Base-by-base conservation (phyloP, 2,329 filamentous ascomycete genomes). In the Calonectria pauciramosa region DNA sequence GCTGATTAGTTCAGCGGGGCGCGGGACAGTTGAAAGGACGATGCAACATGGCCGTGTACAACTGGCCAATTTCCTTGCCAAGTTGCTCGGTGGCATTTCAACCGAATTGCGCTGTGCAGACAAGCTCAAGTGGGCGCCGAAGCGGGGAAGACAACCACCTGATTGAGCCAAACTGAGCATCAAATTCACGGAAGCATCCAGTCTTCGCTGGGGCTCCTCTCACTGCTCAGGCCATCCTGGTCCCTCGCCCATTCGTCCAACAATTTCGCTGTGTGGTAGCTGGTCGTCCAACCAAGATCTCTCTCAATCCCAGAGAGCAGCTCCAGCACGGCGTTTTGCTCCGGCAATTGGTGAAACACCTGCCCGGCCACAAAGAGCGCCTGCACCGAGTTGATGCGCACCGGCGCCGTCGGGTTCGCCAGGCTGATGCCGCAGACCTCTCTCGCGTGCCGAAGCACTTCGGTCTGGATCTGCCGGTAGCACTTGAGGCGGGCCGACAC, bases 281-380 rank as follows among this genome's bases (percentile, higher is more conserved):
- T 73, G 0, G 92, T 93, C 3, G 91, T 90, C 88, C 91, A 93
- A 2, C 91, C 92, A 51, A 91, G 87, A 78, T 94, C 92, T n/a
- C 83, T 84, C 82, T 94, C 91, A 34, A 94, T 89, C 14, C 88
- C 90, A 32, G 87, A 85, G 26, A 94, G 83, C 47, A 93, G 81
- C 16, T 88, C 85, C 47, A 93, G 78, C 13, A 93, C 87, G 2
- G 90, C 86, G 44, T 87, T 83, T 20, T 91, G 89, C 71, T 93
- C 89, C 20, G 89, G 86, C 0, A 90, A 90, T 72, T 90, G 89
- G 78, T 80, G 20, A 34, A 80, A 80, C 0, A 78, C 79, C 26
- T 80, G 79, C 1, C 79, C 79, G 0, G 79, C 79, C 0, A 80
- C 79, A n/a, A 80, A 80, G 0, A 80, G 23, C 0, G 79, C 67